Conservation (phyloP, 805 yeast genomes). For the Nakazawaea ernobii region DNA sequence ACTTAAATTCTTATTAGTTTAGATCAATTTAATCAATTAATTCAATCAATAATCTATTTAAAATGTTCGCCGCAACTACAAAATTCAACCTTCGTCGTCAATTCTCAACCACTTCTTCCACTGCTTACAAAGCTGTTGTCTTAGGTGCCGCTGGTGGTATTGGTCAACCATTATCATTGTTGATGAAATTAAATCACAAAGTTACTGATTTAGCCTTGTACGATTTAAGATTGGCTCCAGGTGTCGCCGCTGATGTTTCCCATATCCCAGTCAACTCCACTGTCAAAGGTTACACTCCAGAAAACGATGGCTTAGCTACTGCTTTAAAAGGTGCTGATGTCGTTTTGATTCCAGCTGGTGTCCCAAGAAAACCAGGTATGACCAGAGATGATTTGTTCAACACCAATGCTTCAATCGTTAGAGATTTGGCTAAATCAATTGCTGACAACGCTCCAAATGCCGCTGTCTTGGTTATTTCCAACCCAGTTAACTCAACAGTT, state of each 20-base stretch:
- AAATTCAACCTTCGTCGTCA: slow-evolving; percentile 41
- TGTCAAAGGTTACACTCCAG: slow-evolving; percentile 86
- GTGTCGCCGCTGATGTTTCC: slow-evolving; percentile 94
- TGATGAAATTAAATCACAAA: slow-evolving; percentile 82
- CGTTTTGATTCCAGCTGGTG: slow-evolving; percentile 94
- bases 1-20: not conserved
- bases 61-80: slow-evolving; percentile 51
- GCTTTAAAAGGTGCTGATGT: slow-evolving; percentile 80
- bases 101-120: slow-evolving; percentile 60
- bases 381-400: slow-evolving; percentile 95
- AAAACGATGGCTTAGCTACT: slow-evolving; percentile 59
- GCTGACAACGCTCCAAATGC: slow-evolving; percentile 86
- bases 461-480: slow-evolving; percentile 74
- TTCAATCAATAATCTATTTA: slow-evolving; percentile 8
- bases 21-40: slow-evolving; percentile 1
- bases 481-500: slow-evolving; percentile 96
- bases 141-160: slow-evolving; percentile 93
- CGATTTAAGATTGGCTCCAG: slow-evolving; percentile 90
- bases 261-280: slow-evolving; percentile 90
- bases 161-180: slow-evolving; percentile 82
- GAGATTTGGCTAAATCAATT: slow-evolving; percentile 82
- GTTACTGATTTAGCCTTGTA: slow-evolving; percentile 82
- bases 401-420: slow-evolving; percentile 93
- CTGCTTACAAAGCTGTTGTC: slow-evolving; percentile 74
- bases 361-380: slow-evolving; percentile 99